Evolutionary conservation across 176 grass and related monocot species (phyloP), one percentile per base, ranked within the genome.

Genomic region (Bolboschoenus planiculmis): DNA sequence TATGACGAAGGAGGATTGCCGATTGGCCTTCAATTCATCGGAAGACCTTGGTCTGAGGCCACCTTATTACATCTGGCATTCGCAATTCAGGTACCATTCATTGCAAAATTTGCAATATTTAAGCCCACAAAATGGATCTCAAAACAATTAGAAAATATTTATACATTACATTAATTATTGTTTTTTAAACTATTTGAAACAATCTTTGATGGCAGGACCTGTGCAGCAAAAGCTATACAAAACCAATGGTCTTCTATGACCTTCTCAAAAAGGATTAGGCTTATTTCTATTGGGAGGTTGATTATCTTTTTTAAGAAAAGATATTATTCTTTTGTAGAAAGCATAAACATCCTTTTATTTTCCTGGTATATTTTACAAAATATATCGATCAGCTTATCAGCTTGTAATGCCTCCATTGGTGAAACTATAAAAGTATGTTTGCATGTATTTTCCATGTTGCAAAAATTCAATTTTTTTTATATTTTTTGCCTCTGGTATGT

Each of bases 1-100:
- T 84, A 88, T 46, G 96, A 93, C 90, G 83, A 46, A 47, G 82
- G 3, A 21, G 92, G 92, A 10, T 86, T 98, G 83, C 96, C 96
- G 14, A 81, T 98, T 5, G 96, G 96, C 33, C 76, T 93, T 37
- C 96, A 98, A 84, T 89, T 98, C 88, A 89, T 98, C 29, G 92
- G 96, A 16, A 85, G 89, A 39, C 89, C 92, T 9, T 99, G 96
- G 92, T 87, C 96, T 46, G 96, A 99, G 81, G 92, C 92, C 23
- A 95, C 91, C 20, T 77, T 99, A 84, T 88, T 95, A 83, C 89
- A 93, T 83, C 27, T 98, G 33, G 87, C 92, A 87, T 90, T 91
- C 76, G 92, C 92, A 58, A 85, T 91, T 80, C 92, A 97, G 94
- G 94, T 87, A 89, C 1, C 26, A 57, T 18, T 46, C 43, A 16